A percentile compares a stretch with the other conserved stretches of the same genome.
Evolutionary conservation across 2,329 filamentous ascomycete genomes (phyloP).

Genomic region (Thelonectria rubi): DNA sequence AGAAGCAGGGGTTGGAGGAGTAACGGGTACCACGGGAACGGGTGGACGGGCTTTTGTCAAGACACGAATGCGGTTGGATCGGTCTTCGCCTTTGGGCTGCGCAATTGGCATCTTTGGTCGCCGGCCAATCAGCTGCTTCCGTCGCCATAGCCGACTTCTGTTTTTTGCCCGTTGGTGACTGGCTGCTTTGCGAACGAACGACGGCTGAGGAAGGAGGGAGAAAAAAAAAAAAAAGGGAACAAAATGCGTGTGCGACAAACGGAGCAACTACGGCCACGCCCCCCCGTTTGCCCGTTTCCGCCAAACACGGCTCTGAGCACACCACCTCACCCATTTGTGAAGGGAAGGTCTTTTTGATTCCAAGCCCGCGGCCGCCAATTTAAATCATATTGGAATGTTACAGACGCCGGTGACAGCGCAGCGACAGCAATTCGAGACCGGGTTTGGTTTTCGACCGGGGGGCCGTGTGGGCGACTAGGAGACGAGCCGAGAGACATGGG

Average conservation of each 20-base stretch:
- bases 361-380: too few relatives aligned
- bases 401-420: too few relatives aligned
- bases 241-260: background rate
- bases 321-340: background rate
- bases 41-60: background rate
- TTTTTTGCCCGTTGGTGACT: background rate
- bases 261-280: background rate
- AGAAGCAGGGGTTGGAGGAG: too few relatives aligned
- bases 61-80: background rate
- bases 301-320: background rate
- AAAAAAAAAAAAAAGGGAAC: too few relatives aligned
- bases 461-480: background rate
- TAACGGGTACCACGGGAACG: background rate
- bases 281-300: background rate
- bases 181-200: background rate
- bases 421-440: background rate
- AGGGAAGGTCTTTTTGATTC: background rate
- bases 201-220: background rate
- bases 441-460: background rate
- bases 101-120: background rate
- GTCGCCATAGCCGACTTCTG: background rate
- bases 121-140: background rate
- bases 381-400: too few relatives aligned
- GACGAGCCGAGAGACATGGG: background rate
- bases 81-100: background rate